Evolutionary conservation across 257 asterid species (phyloP).

Genomic region (Solanum acaule): DNA sequence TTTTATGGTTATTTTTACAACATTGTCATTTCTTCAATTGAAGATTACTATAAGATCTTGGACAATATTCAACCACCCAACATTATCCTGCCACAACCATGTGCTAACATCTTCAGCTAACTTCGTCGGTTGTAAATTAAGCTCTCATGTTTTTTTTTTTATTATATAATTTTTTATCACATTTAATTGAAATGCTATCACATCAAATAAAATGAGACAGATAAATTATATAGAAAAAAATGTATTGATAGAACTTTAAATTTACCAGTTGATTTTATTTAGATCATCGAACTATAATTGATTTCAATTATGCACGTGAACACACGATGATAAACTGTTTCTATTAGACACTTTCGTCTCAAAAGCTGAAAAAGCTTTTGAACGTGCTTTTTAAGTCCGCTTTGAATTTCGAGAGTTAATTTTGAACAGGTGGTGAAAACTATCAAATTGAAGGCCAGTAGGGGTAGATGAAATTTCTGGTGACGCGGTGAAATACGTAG

Average conservation of each 20-base stretch:
- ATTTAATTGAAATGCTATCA: background rate
- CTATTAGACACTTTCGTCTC: too few relatives aligned
- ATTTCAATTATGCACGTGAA: background rate
- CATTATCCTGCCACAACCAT: conserved; percentile 2
- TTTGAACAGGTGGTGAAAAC: too few relatives aligned
- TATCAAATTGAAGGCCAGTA: background rate
- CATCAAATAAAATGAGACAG: background rate
- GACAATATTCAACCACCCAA: background rate
- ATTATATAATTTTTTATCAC: too few relatives aligned
- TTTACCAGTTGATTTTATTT: too few relatives aligned
- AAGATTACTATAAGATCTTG: background rate
- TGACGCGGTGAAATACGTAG: background rate
- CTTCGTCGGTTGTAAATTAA: background rate
- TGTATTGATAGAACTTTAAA: background rate
- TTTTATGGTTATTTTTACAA: background rate
- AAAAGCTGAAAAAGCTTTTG: too few relatives aligned
- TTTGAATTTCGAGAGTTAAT: too few relatives aligned
- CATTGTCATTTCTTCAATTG: background rate
- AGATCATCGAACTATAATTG: background rate
- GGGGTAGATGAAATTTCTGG: background rate
- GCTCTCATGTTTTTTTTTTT: background rate
- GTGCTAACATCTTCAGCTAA: background rate
- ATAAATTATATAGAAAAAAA: background rate
- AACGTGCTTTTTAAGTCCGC: background rate
- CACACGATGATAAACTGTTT: too few relatives aligned